Conservation (phyloP, 768 basidiomycete species). For the Tricholomella constricta region DNA sequence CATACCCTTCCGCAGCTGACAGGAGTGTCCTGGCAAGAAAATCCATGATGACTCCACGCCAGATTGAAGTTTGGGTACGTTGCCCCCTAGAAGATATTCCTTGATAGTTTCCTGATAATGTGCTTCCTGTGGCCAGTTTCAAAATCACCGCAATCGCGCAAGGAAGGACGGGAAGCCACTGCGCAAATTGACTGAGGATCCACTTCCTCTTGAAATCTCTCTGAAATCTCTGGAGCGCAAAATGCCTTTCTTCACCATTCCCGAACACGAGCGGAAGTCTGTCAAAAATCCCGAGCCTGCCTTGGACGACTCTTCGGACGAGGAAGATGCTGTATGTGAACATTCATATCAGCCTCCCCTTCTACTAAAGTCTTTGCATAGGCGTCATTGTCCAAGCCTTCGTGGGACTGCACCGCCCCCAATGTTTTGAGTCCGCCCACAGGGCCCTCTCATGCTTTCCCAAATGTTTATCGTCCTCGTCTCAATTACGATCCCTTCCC, state of each 20-base stretch:
- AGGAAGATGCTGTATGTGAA: slow-evolving; percentile 9
- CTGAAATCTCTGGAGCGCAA: slow-evolving; percentile 25
- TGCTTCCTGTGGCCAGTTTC: slow-evolving; percentile 41
- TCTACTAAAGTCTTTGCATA: too few species aligned
- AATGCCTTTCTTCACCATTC: slow-evolving; percentile 29
- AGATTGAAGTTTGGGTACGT: slow-evolving; percentile 59
- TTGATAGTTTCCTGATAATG: too few species aligned
- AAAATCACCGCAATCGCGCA: slow-evolving; percentile 50
- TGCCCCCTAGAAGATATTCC: neutral
- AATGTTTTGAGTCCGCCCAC: too few species aligned
- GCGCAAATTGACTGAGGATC: slow-evolving; percentile 20
- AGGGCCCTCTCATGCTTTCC: slow-evolving; percentile 31
- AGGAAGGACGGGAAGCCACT: slow-evolving; percentile 30
- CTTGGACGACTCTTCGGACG: too few species aligned
- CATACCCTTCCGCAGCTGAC: slow-evolving; percentile 46
- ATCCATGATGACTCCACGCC: slow-evolving; percentile 42
- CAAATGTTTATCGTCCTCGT: slow-evolving; percentile 14
- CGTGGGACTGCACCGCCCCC: too few species aligned
- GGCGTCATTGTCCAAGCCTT: too few species aligned
- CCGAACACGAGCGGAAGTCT: slow-evolving; percentile 14
- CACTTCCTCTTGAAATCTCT: slow-evolving; percentile 20
- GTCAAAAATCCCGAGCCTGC: too few species aligned
- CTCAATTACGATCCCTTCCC: slow-evolving; percentile 14
- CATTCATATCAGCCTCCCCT: too few species aligned
- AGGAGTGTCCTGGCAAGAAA: slow-evolving; percentile 41